Evolutionary conservation across 805 yeast genomes (phyloP).

Genomic region (Starmerella bombicola): DNA sequence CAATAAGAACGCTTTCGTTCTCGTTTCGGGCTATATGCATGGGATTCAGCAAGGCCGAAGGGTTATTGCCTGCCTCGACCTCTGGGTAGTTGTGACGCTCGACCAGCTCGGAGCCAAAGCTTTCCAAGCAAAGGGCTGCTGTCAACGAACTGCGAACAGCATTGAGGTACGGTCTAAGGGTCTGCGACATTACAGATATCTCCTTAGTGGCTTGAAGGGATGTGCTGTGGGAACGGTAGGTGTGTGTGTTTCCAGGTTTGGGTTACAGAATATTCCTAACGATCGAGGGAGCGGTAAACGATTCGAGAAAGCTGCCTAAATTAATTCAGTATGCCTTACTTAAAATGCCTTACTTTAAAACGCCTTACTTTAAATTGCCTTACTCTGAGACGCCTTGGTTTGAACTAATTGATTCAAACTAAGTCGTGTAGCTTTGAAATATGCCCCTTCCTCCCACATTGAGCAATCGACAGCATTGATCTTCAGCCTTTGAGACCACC

Average conservation of each 20-base stretch:
- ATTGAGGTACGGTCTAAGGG: constrained; percentile 83
- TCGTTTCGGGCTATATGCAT: constrained; percentile 87
- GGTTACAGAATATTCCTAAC: too few relatives aligned
- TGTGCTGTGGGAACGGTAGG: background rate
- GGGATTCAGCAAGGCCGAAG: constrained; percentile 76
- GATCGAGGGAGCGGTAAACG: too few relatives aligned
- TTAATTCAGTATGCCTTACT: too few relatives aligned
- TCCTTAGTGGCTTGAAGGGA: too few relatives aligned
- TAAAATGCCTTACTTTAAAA: too few relatives aligned
- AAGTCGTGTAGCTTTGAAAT: too few relatives aligned
- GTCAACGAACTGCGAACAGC: constrained; percentile 89
- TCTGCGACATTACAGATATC: constrained; percentile 80
- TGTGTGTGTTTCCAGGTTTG: background rate
- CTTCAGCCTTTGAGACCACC: constrained; percentile 93
- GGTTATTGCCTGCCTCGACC: constrained; percentile 72
- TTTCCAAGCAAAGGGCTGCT: constrained; percentile 84
- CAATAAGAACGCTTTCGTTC: constrained; percentile 82
- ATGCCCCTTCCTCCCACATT: too few relatives aligned
- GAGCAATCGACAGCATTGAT: constrained; percentile 87
- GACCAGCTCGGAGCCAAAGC: constrained; percentile 87
- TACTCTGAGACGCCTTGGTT: too few relatives aligned
- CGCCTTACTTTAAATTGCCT: too few relatives aligned
- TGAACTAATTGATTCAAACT: too few relatives aligned
- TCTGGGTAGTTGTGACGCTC: constrained; percentile 98
- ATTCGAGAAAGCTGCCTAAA: too few relatives aligned